Evolutionary conservation across 257 asterid species (phyloP).

Genomic region (Ballota nigra): DNA sequence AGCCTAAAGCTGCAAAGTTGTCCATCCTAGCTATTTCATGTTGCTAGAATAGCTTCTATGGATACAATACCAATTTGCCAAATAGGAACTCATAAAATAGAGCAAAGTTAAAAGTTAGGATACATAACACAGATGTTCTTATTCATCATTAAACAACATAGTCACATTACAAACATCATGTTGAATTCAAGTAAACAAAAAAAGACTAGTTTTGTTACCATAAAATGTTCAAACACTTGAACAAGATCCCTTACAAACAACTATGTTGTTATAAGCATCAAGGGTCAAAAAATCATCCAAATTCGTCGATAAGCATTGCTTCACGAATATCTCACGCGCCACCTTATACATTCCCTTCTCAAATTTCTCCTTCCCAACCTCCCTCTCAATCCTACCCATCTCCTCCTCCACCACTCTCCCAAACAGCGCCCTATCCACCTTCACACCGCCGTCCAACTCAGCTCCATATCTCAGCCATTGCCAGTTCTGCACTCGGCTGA

Average conservation of each 20-base stretch:
- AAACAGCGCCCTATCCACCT: slow-evolving; percentile 50
- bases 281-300: slow-evolving; percentile 81
- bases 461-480: slow-evolving; percentile 81
- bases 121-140: background rate
- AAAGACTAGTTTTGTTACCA: no score
- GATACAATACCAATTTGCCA: no score
- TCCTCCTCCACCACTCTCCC: slow-evolving; percentile 76
- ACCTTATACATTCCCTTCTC: slow-evolving; percentile 59
- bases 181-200: no score
- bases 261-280: slow-evolving; percentile 64
- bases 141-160: background rate
- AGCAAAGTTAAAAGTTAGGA: background rate
- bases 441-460: slow-evolving; percentile 73
- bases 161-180: background rate
- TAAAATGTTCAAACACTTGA: slow-evolving; percentile 36
- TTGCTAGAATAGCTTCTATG: no score
- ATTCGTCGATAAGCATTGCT: slow-evolving; percentile 53
- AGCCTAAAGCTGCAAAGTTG: no score
- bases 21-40: no score
- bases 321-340: slow-evolving; percentile 64
- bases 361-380: slow-evolving; percentile 64
- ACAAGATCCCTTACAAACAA: slow-evolving; percentile 37
- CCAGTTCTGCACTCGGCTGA: slow-evolving; percentile 96
- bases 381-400: slow-evolving; percentile 72
- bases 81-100: background rate